Evolutionary conservation across 2,329 filamentous ascomycete genomes (phyloP).

Genomic region (Diaporthe ampelina): DNA sequence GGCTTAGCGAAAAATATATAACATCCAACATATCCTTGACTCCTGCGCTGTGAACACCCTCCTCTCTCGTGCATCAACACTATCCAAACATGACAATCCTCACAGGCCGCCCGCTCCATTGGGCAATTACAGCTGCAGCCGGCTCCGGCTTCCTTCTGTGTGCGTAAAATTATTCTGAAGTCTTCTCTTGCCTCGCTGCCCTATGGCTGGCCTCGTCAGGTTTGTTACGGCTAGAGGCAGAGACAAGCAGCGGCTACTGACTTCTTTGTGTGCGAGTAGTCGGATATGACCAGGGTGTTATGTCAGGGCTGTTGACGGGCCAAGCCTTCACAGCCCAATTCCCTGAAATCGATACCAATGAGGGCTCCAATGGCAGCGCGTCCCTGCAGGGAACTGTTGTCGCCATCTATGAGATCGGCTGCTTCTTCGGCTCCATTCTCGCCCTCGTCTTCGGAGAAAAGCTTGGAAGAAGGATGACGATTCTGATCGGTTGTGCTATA

Average conservation of each 20-base stretch:
- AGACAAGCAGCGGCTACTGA: slow-evolving; percentile 21
- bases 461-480: slow-evolving; percentile 58
- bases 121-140: slow-evolving; percentile 54
- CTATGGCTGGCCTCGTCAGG: background rate
- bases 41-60: background rate
- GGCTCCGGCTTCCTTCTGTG: slow-evolving; percentile 54
- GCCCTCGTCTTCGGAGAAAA: slow-evolving; percentile 57
- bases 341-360: slow-evolving; percentile 54
- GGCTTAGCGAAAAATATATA: slow-evolving; percentile 10
- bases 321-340: slow-evolving; percentile 51
- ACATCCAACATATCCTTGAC: slow-evolving; percentile 15
- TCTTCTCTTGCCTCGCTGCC: background rate
- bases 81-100: slow-evolving; percentile 45
- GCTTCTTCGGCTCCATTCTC: slow-evolving; percentile 61
- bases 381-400: slow-evolving; percentile 61
- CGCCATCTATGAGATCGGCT: slow-evolving; percentile 63
- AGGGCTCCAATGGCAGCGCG: slow-evolving; percentile 53
- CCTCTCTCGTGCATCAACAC: slow-evolving; percentile 18
- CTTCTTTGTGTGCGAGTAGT: slow-evolving; percentile 34
- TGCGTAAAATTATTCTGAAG: slow-evolving; percentile 2
- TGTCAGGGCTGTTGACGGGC: slow-evolving; percentile 52
- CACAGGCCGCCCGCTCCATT: slow-evolving; percentile 53
- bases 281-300: slow-evolving; percentile 52
- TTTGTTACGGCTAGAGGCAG: background rate
- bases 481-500: slow-evolving; percentile 55